These are phyloP conservation scores for Neofusicoccum ribis DNA, from an alignment of 2,329 filamentous ascomycete genomes.

Conservation along the genomic window DNA sequence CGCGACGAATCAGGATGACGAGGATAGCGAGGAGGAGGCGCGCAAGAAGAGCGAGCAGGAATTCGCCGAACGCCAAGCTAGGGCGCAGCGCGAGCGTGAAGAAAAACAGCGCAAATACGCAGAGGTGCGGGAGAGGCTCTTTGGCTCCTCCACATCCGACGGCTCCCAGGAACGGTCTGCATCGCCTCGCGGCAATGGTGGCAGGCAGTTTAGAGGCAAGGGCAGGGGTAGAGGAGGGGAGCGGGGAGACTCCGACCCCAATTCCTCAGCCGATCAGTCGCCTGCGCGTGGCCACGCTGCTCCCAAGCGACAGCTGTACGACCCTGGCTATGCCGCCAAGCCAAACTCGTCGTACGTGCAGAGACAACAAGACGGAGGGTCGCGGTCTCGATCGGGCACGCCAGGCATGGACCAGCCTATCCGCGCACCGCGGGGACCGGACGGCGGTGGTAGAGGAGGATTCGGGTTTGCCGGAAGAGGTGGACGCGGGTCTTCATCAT, in stretches of 20 bases:
- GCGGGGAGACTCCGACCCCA: constrained; percentile 34
- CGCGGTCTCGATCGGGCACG: constrained; percentile 51
- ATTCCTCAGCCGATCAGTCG: constrained; percentile 37
- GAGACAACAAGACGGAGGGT: constrained; percentile 38
- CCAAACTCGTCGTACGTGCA: constrained; percentile 45
- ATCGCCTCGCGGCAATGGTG: constrained; percentile 20
- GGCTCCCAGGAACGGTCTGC: constrained; percentile 37
- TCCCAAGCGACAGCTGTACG: constrained; percentile 67
- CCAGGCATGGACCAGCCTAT: constrained; percentile 68
- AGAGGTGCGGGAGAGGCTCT: constrained; percentile 82
- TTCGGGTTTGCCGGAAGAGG: constrained; percentile 61
- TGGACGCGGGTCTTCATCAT: constrained; percentile 6
- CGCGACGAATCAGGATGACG: constrained; percentile 46
- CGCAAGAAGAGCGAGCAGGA: constrained; percentile 64
- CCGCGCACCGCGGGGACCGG: constrained; percentile 75
- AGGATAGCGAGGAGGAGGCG: constrained; percentile 66
- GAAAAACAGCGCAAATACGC: constrained; percentile 91
- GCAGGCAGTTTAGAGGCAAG: constrained; percentile 36
- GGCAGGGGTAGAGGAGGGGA: constrained; percentile 36
- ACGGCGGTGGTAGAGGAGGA: constrained; percentile 72
- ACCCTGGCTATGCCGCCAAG: constrained; percentile 70
- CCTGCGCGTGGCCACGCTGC: constrained; percentile 38
- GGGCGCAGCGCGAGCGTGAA: constrained; percentile 76
- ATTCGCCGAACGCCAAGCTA: constrained; percentile 74
- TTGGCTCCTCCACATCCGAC: constrained; percentile 59